Percentiles rank a stretch among this genome's conserved stretches.
Evolutionary conservation across 2,329 filamentous ascomycete genomes (phyloP).

Genomic region (Ceratocystis eucalypticola): DNA sequence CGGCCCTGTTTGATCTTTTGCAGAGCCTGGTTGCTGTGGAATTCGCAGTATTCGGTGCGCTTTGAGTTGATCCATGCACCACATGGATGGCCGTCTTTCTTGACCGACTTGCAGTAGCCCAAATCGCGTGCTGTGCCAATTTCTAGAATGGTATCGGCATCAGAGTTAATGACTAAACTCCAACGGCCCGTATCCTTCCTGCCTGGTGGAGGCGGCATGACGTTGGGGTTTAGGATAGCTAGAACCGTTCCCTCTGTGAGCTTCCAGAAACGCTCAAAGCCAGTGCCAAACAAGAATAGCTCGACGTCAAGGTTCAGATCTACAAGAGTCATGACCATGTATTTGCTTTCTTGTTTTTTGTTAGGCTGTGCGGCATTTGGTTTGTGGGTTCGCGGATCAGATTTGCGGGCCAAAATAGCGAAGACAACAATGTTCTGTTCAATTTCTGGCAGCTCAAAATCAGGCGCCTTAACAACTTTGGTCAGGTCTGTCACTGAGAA

Average conservation of each 20-base stretch:
- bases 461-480: slow-evolving; percentile 65
- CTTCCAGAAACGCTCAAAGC: slow-evolving; percentile 89
- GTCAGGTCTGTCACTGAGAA: slow-evolving; percentile 71
- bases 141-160: slow-evolving; percentile 79
- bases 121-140: slow-evolving; percentile 74
- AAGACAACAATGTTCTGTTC: slow-evolving; percentile 85
- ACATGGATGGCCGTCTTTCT: slow-evolving; percentile 72
- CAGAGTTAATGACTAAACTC: slow-evolving; percentile 70
- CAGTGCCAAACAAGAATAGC: slow-evolving; percentile 79
- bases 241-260: slow-evolving; percentile 81
- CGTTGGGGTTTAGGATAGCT: slow-evolving; percentile 78
- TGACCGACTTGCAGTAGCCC: slow-evolving; percentile 72
- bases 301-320: slow-evolving; percentile 87
- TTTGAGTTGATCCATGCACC: slow-evolving; percentile 75
- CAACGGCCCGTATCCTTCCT: slow-evolving; percentile 71
- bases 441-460: slow-evolving; percentile 66
- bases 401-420: slow-evolving; percentile 78
- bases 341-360: slow-evolving; percentile 47
- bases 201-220: slow-evolving; percentile 73
- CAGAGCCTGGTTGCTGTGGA: slow-evolving; percentile 72
- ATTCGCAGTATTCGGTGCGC: slow-evolving; percentile 85
- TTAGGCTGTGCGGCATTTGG: slow-evolving; percentile 29
- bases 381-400: slow-evolving; percentile 53
- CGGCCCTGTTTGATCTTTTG: slow-evolving; percentile 46
- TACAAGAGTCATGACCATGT: slow-evolving; percentile 80